Evolutionary conservation across 768 basidiomycete genomes (phyloP).

Genomic region (Hypholoma sublateritium): DNA sequence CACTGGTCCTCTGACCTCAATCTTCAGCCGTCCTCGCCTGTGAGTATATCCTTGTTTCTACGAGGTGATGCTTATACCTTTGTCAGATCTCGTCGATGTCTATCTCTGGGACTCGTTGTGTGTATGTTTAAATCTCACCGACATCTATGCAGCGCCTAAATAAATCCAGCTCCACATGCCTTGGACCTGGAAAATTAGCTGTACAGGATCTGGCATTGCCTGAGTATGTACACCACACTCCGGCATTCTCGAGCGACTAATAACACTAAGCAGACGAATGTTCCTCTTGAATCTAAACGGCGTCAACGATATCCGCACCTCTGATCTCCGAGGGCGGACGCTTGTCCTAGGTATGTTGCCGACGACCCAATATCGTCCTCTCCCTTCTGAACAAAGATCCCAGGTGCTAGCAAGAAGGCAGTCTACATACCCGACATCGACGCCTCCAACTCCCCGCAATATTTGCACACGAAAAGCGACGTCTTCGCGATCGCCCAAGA

Average conservation of each 20-base stretch:
- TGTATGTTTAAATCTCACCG: conserved; percentile 35
- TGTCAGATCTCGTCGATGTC: conserved; percentile 52
- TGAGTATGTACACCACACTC: conserved; percentile 33
- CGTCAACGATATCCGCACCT: conserved; percentile 57
- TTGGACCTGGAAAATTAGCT: conserved; percentile 54
- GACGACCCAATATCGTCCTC: background rate
- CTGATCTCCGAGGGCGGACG: conserved; percentile 46
- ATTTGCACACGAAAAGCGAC: conserved; percentile 57
- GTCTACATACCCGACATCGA: conserved; percentile 54
- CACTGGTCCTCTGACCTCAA: conserved; percentile 45
- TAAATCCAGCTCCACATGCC: conserved; percentile 49
- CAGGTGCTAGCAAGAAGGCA: conserved; percentile 55
- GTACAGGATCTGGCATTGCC: conserved; percentile 41
- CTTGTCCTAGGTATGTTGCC: conserved; percentile 51
- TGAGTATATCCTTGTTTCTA: conserved; percentile 9
- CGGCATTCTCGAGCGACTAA: background rate
- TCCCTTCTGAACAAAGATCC: background rate
- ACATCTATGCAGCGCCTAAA: background rate
- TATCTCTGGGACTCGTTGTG: conserved; percentile 43
- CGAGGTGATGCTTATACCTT: background rate
- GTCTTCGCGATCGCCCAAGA: conserved; percentile 60
- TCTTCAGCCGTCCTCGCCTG: conserved; percentile 38
- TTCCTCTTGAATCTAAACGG: conserved; percentile 35
- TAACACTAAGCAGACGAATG: conserved; percentile 28
- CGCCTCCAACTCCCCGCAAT: conserved; percentile 28